A percentile compares a stretch with the other conserved stretches of the same genome.
phyloP scores from a whole-genome alignment of 2,329 filamentous ascomycete species.

The Dendryphion nanum region DNA sequence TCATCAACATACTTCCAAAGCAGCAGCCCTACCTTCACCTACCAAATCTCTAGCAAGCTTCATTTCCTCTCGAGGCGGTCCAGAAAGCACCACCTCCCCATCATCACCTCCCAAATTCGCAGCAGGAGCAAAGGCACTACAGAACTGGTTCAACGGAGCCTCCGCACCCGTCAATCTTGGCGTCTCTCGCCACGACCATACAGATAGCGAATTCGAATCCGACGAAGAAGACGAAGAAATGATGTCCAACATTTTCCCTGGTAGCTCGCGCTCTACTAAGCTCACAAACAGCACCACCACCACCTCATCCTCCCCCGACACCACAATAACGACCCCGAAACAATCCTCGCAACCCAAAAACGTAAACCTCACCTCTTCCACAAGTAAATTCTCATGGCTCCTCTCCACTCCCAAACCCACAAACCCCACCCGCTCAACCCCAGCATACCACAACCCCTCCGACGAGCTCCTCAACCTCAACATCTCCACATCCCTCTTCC shows the following conservation, averaged over 20 bases:
- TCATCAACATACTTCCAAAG: slow-evolving; percentile 39
- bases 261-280: slow-evolving; percentile 27
- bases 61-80: slow-evolving; percentile 31
- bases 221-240: slow-evolving; percentile 26
- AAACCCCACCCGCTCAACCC: slow-evolving; percentile 19
- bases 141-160: slow-evolving; percentile 54
- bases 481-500: slow-evolving; percentile 55
- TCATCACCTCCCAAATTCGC: slow-evolving; percentile 32
- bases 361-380: slow-evolving; percentile 11
- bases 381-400: slow-evolving; percentile 38
- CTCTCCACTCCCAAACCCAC: slow-evolving; percentile 35
- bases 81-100: slow-evolving; percentile 20
- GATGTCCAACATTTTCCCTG: slow-evolving; percentile 34
- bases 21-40: slow-evolving; percentile 37
- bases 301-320: neutral
- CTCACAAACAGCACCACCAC: slow-evolving; percentile 20
- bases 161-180: slow-evolving; percentile 51
- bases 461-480: slow-evolving; percentile 56
- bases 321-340: slow-evolving; percentile 15
- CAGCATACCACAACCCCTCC: slow-evolving; percentile 36
- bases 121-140: slow-evolving; percentile 31
- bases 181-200: slow-evolving; percentile 22
- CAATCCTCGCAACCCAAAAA: slow-evolving; percentile 15
- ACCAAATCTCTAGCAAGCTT: slow-evolving; percentile 41
- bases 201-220: slow-evolving; percentile 28